phyloP scores from a whole-genome alignment of 106 monocot genomes.

The Acorus gramineus region DNA sequence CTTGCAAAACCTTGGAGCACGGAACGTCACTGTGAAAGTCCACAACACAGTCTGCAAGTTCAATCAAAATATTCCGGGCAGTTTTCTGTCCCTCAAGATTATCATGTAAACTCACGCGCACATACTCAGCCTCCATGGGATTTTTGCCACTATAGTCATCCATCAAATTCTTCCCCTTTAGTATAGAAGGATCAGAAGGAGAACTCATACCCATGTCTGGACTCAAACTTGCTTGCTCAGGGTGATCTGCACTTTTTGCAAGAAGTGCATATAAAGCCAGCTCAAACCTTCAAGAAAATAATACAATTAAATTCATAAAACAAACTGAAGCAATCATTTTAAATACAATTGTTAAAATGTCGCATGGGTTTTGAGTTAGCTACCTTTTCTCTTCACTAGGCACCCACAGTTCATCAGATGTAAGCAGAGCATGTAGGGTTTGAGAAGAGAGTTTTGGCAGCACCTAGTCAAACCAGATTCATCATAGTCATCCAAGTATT shows the following conservation, averaged over 20 bases:
- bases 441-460: constrained; percentile 92
- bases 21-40: constrained; percentile 29
- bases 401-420: constrained; percentile 95
- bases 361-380: not conserved
- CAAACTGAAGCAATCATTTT: not conserved
- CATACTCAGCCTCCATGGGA: constrained; percentile 38
- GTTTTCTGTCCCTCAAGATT: constrained; percentile 34
- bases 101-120: constrained; percentile 29
- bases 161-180: constrained; percentile 28
- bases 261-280: constrained; percentile 73
- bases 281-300: constrained; percentile 60
- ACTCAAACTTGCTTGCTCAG: constrained; percentile 25
- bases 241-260: constrained; percentile 48
- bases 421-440: constrained; percentile 84
- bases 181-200: constrained; percentile 16
- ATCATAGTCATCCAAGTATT: too few relatives aligned
- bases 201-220: constrained; percentile 13
- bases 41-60: constrained; percentile 37
- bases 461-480: constrained; percentile 31
- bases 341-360: too few relatives aligned
- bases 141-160: constrained; percentile 16
- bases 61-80: constrained; percentile 34
- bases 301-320: not conserved
- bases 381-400: constrained; percentile 97
- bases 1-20: constrained; percentile 20